Evolutionary conservation across 2,329 filamentous ascomycete genomes (phyloP).

Genomic region (Pyrenophora seminiperda): DNA sequence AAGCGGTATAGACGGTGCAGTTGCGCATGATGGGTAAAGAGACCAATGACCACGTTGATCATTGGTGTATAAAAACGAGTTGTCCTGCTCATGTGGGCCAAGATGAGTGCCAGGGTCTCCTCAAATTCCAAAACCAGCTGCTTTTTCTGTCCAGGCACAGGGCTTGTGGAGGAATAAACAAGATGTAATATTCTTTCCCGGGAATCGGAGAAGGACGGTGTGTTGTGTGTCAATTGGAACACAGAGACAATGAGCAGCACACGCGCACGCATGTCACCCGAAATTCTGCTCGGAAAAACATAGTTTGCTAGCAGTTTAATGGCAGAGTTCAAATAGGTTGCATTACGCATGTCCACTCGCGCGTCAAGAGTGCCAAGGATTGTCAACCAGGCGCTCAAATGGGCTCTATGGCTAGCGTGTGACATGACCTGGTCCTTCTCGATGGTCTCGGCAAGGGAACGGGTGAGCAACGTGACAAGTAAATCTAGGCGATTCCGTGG

Average conservation of each 20-base stretch:
- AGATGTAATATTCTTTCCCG: constrained; percentile 6
- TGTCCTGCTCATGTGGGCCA: constrained; percentile 15
- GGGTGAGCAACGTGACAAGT: constrained; percentile 15
- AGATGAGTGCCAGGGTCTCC: constrained; percentile 16
- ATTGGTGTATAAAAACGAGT: constrained; percentile 24
- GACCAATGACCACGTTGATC: constrained; percentile 14
- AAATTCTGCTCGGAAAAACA: background rate
- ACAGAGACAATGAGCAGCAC: constrained; percentile 7
- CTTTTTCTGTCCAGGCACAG: background rate
- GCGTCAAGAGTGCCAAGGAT: constrained; percentile 26
- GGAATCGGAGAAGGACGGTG: background rate
- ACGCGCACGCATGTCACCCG: background rate
- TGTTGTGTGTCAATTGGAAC: constrained; percentile 2
- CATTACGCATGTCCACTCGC: background rate
- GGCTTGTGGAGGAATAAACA: background rate
- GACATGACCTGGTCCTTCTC: background rate
- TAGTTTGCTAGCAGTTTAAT: constrained; percentile 2
- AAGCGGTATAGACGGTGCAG: constrained; percentile 16
- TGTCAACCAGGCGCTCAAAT: constrained; percentile 25
- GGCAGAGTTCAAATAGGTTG: background rate
- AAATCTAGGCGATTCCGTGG: constrained; percentile 12
- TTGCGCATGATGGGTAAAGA: constrained; percentile 11
- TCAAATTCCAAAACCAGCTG: constrained; percentile 8
- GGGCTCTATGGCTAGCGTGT: background rate
- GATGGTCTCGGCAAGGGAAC: constrained; percentile 11